These are phyloP conservation scores for Fraxinus americana DNA, from an alignment of 257 asterid species.

Conservation along the genomic window DNA sequence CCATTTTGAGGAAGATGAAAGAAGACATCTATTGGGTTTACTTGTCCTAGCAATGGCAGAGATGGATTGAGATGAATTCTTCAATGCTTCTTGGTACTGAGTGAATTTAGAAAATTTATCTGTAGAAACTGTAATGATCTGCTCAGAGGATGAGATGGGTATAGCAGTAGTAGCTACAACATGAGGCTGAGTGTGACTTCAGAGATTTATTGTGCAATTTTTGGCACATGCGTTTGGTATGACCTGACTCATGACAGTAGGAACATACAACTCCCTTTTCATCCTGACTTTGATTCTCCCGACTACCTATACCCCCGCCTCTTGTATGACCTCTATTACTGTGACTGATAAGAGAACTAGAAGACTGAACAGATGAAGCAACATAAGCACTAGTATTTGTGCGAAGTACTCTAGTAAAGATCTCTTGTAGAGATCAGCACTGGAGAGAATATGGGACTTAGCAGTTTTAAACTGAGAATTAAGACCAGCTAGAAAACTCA, in stretches of 20 bases:
- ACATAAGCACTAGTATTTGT: neutral
- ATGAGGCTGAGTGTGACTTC: neutral
- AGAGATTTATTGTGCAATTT: no score
- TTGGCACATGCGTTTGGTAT: neutral
- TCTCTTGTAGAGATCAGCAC: neutral
- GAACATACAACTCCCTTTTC: neutral
- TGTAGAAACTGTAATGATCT: neutral
- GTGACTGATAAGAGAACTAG: neutral
- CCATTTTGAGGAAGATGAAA: neutral
- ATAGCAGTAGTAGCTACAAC: neutral
- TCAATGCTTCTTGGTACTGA: neutral
- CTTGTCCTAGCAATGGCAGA: slow-evolving; percentile 5
- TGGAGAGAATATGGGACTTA: slow-evolving; percentile 16
- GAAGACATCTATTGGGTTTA: neutral
- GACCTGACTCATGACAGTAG: neutral
- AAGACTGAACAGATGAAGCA: neutral
- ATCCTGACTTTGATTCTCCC: no score
- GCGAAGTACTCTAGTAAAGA: neutral
- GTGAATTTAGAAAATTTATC: neutral
- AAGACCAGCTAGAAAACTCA: slow-evolving; percentile 23
- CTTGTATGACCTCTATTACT: no score
- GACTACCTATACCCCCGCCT: neutral
- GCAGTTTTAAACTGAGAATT: slow-evolving; percentile 10
- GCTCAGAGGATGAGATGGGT: neutral
- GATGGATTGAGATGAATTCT: no score